phyloP scores from a whole-genome alignment of 139 green algal genomes.

The Volvox reticuliferus region DNA sequence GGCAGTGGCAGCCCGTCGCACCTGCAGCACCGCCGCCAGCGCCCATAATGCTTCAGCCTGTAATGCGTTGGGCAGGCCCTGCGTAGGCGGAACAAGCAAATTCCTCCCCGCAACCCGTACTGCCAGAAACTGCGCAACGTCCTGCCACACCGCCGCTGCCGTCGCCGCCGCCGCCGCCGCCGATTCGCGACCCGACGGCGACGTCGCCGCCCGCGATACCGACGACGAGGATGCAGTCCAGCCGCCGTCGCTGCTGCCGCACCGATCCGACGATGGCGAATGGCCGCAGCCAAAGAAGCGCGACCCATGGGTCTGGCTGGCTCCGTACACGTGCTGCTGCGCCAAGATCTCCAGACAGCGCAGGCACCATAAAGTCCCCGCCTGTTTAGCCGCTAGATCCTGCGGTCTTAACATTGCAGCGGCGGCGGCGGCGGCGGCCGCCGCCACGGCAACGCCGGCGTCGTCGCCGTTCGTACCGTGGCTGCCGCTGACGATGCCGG shows the following conservation, averaged over 20 bases:
- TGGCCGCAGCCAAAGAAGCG: constrained; percentile 35
- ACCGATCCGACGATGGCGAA: not conserved
- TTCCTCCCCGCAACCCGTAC: not conserved
- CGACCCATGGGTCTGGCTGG: constrained; percentile 24
- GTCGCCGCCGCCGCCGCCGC: not conserved
- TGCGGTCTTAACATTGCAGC: not conserved
- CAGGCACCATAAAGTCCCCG: not conserved
- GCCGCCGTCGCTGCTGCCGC: no score
- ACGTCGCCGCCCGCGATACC: not conserved
- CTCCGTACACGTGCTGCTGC: constrained; percentile 40
- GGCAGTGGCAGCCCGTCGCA: not conserved
- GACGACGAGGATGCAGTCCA: not conserved
- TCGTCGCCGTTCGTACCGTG: not conserved
- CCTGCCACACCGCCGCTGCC: constrained; percentile 17
- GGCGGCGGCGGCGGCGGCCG: not conserved
- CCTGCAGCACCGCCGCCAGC: constrained; percentile 30
- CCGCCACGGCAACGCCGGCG: not conserved
- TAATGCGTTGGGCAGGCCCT: not conserved
- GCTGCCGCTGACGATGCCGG: not conserved
- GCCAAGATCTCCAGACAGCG: constrained; percentile 21
- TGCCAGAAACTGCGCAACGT: not conserved
- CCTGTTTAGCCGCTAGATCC: not conserved
- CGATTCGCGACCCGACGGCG: not conserved
- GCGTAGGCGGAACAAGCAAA: constrained; percentile 5
- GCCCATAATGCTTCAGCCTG: constrained; percentile 23